A percentile compares a stretch with the other conserved stretches of the same genome.
phyloP scores from a whole-genome alignment of 2,329 filamentous ascomycete species.

The Coniella lustricola region DNA sequence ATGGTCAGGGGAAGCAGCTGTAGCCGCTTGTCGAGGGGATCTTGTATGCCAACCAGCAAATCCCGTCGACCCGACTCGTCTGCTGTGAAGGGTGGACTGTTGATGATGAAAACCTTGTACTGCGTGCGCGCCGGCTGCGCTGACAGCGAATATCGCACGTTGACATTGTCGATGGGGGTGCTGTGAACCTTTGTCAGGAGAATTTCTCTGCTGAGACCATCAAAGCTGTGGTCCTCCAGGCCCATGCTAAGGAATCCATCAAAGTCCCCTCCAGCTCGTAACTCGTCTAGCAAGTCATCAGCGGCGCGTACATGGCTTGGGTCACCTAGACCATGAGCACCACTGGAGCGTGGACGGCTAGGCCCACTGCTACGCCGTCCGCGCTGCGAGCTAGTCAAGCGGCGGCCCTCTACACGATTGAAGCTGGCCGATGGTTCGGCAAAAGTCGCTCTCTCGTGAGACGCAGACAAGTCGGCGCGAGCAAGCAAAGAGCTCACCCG shows the following conservation, averaged over 20 bases:
- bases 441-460: slow-evolving; percentile 74
- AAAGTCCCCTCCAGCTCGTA: slow-evolving; percentile 54
- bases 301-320: slow-evolving; percentile 49
- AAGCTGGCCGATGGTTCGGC: slow-evolving; percentile 51
- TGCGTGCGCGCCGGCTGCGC: slow-evolving; percentile 45
- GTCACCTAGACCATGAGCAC: slow-evolving; percentile 40
- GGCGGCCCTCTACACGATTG: slow-evolving; percentile 39
- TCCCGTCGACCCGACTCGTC: slow-evolving; percentile 48
- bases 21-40: slow-evolving; percentile 59
- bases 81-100: slow-evolving; percentile 48
- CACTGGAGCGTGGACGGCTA: slow-evolving; percentile 1
- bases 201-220: slow-evolving; percentile 66
- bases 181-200: slow-evolving; percentile 64
- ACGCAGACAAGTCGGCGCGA: slow-evolving; percentile 77
- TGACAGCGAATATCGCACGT: slow-evolving; percentile 53
- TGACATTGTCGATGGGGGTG: slow-evolving; percentile 54
- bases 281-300: slow-evolving; percentile 62
- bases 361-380: slow-evolving; percentile 51
- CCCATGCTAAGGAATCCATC: slow-evolving; percentile 68
- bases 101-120: slow-evolving; percentile 61
- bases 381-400: slow-evolving; percentile 61
- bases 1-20: slow-evolving; percentile 59
- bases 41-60: slow-evolving; percentile 62
- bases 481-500: slow-evolving; percentile 88
- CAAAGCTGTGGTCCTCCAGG: slow-evolving; percentile 63